Base-by-base conservation (phyloP, 495 filamentous ascomycete species). In the Xylaria venustula region DNA sequence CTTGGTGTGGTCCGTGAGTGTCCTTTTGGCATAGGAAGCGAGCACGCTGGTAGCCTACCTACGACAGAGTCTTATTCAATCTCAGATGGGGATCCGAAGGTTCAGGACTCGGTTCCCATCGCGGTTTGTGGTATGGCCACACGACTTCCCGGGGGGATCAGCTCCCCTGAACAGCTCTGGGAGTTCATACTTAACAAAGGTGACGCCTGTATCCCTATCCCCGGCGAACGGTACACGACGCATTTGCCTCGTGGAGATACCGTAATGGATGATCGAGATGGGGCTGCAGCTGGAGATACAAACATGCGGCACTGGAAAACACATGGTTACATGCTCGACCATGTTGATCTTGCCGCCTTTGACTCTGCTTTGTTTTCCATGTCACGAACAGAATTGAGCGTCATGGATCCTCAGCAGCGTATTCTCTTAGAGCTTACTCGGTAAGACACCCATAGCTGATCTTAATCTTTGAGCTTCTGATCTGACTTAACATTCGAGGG, bases 401-500 rank as follows among this genome's bases (percentile, higher is more conserved):
- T 12, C 37, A 40, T 12, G 15, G 37, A 40, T 12, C 37, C 37
- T 12, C 37, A 40, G 14, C 6, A 40, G 15, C 37, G 37, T 15
- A n/a, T n/a, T n/a, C n/a, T n/a, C n/a, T n/a, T n/a, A n/a, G n/a
- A n/a, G n/a, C n/a, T n/a, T n/a, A n/a, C 37, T 40, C 37, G 15
- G 37, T 40, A 12, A 40, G 37, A 8, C 15, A 12, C 7, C 14
- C 37, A 15, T 12, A 40, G 14, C 37, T 12, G 3, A 3, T 9
- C 3, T n/a, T 51, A 8, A 6, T 85, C 0, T 70, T 86, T 0
- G 81, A 85, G 49, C 77, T 84, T 1, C n/a, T n/a, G n/a, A n/a
- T n/a, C n/a, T n/a, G n/a, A n/a, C n/a, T n/a, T n/a, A n/a, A n/a
- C n/a, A n/a, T n/a, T 69, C 73, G 0, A 60, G 68, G 11, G 76